Conservation (phyloP, 495 filamentous ascomycete genomes). For the Annulohypoxylon stygium region DNA sequence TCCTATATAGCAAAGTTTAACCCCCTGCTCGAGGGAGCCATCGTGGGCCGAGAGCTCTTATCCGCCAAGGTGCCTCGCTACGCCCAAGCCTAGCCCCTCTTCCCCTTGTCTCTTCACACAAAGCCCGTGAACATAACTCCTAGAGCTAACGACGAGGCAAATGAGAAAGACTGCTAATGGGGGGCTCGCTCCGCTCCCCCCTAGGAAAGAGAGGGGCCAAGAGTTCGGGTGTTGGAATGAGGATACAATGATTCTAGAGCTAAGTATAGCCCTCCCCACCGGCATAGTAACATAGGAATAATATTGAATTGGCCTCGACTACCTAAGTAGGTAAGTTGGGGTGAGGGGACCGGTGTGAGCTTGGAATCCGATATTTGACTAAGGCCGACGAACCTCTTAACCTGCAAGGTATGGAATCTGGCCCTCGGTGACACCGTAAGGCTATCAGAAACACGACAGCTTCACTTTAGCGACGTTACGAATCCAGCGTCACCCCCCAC, state of each 20-base stretch:
- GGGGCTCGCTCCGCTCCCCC: slow-evolving; percentile 39
- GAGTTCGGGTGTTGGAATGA: slow-evolving; percentile 29
- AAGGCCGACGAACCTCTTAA: slow-evolving; percentile 22
- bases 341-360: slow-evolving; percentile 41
- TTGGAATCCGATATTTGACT: slow-evolving; percentile 39
- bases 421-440: slow-evolving; percentile 29
- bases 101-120: slow-evolving; percentile 24
- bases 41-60: slow-evolving; percentile 36
- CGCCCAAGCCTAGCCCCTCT: slow-evolving; percentile 36
- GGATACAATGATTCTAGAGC: slow-evolving; percentile 40
- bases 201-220: slow-evolving; percentile 35
- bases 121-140: slow-evolving; percentile 23
- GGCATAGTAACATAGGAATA: slow-evolving; percentile 36
- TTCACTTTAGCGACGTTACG: slow-evolving; percentile 14
- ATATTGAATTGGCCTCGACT: slow-evolving; percentile 19
- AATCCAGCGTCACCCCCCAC: slow-evolving; percentile 25
- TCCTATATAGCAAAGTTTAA: slow-evolving; percentile 41
- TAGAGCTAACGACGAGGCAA: slow-evolving; percentile 38
- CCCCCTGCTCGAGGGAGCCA: slow-evolving; percentile 28
- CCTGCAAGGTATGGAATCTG: slow-evolving; percentile 21
- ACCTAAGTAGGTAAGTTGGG: slow-evolving; percentile 24
- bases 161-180: slow-evolving; percentile 29
- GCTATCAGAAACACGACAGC: slow-evolving; percentile 22
- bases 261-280: slow-evolving; percentile 36
- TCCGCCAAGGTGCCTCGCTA: slow-evolving; percentile 35